Percentiles rank a stretch among this genome's conserved stretches.
Conservation (phyloP, 1,284 basidiomycete species). For the Sparassis latifolia region DNA sequence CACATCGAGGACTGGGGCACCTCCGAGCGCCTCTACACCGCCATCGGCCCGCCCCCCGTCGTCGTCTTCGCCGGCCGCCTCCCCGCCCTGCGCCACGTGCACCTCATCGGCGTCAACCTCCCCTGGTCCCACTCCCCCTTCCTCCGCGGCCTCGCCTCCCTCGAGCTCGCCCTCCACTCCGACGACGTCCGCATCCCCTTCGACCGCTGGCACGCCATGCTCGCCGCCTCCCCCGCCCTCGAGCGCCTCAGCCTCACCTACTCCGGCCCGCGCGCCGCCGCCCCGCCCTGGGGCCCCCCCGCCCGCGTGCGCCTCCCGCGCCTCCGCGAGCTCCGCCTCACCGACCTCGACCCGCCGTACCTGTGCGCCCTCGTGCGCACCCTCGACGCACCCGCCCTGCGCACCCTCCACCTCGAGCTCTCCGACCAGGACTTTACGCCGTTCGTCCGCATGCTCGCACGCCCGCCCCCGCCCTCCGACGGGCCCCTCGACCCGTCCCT, state of each 20-base stretch:
- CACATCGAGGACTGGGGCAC: conserved; percentile 53
- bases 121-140: conserved; percentile 50
- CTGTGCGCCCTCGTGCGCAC: conserved; percentile 37
- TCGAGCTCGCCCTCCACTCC: conserved; percentile 55
- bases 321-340: conserved; percentile 40
- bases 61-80: conserved; percentile 44
- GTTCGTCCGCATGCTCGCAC: conserved; percentile 36
- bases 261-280: conserved; percentile 42
- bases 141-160: conserved; percentile 38
- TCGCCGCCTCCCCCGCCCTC: conserved; percentile 40
- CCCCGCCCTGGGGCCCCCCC: conserved; percentile 19
- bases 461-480: conserved; percentile 2
- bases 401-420: conserved; percentile 40
- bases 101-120: conserved; percentile 58
- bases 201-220: conserved; percentile 44
- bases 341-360: conserved; percentile 48
- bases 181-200: conserved; percentile 50
- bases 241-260: conserved; percentile 46
- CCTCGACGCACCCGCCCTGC: conserved; percentile 38
- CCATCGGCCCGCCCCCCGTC: conserved; percentile 51
- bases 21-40: conserved; percentile 35
- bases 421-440: conserved; percentile 42
- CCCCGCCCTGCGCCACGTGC: conserved; percentile 44
- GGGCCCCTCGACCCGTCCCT: conserved; percentile 3
- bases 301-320: conserved; percentile 29